phyloP scores from a whole-genome alignment of 2,329 filamentous ascomycete genomes.

The Amphichorda felina region DNA sequence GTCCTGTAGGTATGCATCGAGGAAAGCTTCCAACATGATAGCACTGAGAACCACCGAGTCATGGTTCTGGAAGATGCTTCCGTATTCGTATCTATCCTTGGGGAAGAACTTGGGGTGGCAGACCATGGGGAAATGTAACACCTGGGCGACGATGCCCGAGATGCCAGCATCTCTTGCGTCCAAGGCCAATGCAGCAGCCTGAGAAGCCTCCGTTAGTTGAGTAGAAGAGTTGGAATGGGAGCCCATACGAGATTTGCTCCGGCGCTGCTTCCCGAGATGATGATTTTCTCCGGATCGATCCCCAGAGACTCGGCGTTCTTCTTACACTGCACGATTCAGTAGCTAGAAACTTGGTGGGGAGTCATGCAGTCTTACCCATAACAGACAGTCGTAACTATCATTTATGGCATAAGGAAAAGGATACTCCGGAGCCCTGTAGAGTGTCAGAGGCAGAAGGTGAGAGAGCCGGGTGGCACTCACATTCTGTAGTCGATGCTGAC shows the following conservation, averaged over 20 bases:
- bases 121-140: constrained; percentile 8
- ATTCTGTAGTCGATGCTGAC: constrained; percentile 11
- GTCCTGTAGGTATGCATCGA: constrained; percentile 6
- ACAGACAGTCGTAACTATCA: constrained; percentile 10
- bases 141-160: constrained; percentile 10
- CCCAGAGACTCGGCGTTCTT: constrained; percentile 7
- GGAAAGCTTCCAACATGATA: constrained; percentile 5
- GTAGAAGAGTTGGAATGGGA: no score
- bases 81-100: constrained; percentile 9
- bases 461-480: constrained; percentile 3
- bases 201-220: not conserved
- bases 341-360: not conserved
- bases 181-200: constrained; percentile 9
- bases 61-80: constrained; percentile 10
- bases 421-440: constrained; percentile 9
- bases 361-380: constrained; percentile 7
- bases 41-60: constrained; percentile 5
- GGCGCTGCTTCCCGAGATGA: constrained; percentile 10
- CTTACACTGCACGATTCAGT: constrained; percentile 13
- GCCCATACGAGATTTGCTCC: constrained; percentile 4
- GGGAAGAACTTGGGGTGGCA: constrained; percentile 14
- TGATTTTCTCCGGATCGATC: constrained; percentile 8
- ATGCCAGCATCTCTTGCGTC: constrained; percentile 5
- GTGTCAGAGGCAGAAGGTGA: not conserved
- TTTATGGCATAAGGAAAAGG: constrained; percentile 9